Evolutionary conservation across 2,329 filamentous ascomycete species (phyloP).

Genomic region (Pseudogymnoascus sp.): DNA sequence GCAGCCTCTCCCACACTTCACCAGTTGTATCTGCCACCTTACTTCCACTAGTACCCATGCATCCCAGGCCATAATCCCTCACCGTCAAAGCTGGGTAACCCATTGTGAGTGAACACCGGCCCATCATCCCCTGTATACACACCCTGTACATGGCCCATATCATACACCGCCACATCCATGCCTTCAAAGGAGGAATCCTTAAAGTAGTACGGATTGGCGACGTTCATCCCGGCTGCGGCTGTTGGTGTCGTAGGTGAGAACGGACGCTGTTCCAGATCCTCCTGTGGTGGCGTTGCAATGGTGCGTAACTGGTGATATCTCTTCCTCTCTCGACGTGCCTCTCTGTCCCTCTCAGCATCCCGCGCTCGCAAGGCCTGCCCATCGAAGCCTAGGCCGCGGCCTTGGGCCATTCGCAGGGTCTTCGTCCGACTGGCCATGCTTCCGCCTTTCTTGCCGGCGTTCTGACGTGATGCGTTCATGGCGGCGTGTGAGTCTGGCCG

Average conservation of each 20-base stretch:
- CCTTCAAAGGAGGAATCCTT: constrained; percentile 19
- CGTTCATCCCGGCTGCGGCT: constrained; percentile 18
- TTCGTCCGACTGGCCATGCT: constrained; percentile 2
- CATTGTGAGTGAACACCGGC: constrained; percentile 22
- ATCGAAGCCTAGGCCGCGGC: neutral
- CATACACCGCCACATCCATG: constrained; percentile 20
- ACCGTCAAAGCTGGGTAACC: constrained; percentile 3
- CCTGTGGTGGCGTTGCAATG: neutral
- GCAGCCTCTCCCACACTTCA: neutral
- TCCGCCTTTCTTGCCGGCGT: constrained; percentile 8
- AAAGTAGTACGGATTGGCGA: constrained; percentile 18
- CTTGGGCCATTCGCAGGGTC: neutral
- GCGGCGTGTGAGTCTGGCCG: neutral
- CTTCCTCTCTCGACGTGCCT: neutral
- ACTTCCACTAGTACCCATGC: constrained; percentile 1
- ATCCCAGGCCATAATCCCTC: neutral
- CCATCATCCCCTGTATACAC: constrained; percentile 19
- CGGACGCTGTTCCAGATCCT: neutral
- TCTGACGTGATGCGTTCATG: constrained; percentile 1
- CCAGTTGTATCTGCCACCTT: neutral
- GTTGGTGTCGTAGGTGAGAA: constrained; percentile 3
- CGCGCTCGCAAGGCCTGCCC: neutral
- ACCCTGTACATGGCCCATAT: constrained; percentile 23
- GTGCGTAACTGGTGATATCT: constrained; percentile 5
- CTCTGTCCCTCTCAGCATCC: constrained; percentile 1